phyloP scores from a whole-genome alignment of 345 rosid species.

The Microcos paniculata region DNA sequence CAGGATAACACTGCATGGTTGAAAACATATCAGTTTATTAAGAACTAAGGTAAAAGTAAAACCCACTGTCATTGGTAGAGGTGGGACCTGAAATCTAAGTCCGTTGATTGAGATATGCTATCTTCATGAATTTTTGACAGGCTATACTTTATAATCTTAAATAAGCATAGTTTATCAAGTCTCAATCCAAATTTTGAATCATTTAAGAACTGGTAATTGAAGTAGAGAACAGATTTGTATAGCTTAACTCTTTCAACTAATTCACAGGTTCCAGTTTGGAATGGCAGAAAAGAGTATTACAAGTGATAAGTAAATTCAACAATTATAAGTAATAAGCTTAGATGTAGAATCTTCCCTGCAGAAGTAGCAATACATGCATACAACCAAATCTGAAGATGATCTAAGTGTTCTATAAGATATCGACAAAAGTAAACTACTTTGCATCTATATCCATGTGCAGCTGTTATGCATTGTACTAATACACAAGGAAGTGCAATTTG shows the following conservation, averaged over 20 bases:
- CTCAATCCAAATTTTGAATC: background rate
- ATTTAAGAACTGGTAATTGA: background rate
- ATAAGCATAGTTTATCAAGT: background rate
- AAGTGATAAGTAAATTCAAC: background rate
- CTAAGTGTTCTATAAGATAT: too few relatives aligned
- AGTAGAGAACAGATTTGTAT: background rate
- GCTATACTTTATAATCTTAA: background rate
- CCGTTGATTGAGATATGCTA: background rate
- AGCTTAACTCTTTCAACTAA: background rate
- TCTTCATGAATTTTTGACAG: constrained; percentile 3
- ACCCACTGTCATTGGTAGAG: background rate
- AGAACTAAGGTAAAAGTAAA: constrained; percentile 1
- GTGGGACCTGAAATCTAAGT: background rate
- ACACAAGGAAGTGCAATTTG: background rate
- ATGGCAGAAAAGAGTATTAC: background rate
- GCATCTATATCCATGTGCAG: too few relatives aligned
- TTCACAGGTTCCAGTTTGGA: background rate
- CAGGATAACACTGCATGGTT: constrained; percentile 91
- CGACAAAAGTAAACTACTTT: too few relatives aligned
- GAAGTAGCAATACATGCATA: background rate
- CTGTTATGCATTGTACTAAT: too few relatives aligned
- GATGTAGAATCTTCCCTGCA: background rate
- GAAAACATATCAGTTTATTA: constrained; percentile 16
- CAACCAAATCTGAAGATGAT: background rate
- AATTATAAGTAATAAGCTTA: background rate